A percentile compares a stretch with the other conserved stretches of the same genome.
Evolutionary conservation across 768 basidiomycete species (phyloP).

Genomic region (Lyophyllum semitale): DNA sequence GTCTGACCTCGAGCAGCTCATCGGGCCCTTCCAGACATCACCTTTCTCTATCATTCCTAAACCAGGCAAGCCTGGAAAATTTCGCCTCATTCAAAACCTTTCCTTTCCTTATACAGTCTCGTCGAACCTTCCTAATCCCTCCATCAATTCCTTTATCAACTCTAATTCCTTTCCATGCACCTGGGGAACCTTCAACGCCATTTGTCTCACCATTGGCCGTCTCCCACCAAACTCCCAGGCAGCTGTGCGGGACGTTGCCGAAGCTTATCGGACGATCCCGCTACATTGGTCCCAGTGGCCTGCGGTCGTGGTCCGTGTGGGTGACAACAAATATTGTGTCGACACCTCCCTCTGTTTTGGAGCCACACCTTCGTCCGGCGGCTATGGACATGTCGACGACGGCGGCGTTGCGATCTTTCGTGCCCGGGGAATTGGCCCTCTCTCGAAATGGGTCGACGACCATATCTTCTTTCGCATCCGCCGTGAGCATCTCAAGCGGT

Average conservation of each 20-base stretch:
- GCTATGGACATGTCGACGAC: slow-evolving; percentile 18
- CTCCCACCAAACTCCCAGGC: slow-evolving; percentile 12
- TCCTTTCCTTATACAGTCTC: slow-evolving; percentile 16
- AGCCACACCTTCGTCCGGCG: background rate
- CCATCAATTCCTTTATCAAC: slow-evolving; percentile 24
- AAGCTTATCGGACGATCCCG: slow-evolving; percentile 13
- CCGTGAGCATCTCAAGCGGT: slow-evolving; percentile 17
- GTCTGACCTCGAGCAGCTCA: slow-evolving; percentile 16
- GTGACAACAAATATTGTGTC: background rate
- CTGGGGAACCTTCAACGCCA: slow-evolving; percentile 23
- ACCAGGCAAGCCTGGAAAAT: slow-evolving; percentile 17
- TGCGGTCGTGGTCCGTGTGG: background rate
- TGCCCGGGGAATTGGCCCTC: slow-evolving; percentile 12
- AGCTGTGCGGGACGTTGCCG: slow-evolving; percentile 8
- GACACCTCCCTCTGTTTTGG: background rate
- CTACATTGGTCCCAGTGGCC: background rate
- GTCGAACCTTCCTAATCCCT: background rate
- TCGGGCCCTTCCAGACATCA: slow-evolving; percentile 31
- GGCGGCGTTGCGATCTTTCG: slow-evolving; percentile 15
- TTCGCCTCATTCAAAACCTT: slow-evolving; percentile 28
- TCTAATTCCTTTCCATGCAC: slow-evolving; percentile 30
- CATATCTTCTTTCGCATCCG: slow-evolving; percentile 22
- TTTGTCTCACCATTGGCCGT: background rate
- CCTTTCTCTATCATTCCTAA: slow-evolving; percentile 28
- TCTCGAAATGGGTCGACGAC: slow-evolving; percentile 25